A percentile compares a stretch with the other conserved stretches of the same genome.
These are phyloP conservation scores for Trichoderma brevicompactum DNA, from an alignment of 2,329 filamentous ascomycete species.

Conservation along the genomic window DNA sequence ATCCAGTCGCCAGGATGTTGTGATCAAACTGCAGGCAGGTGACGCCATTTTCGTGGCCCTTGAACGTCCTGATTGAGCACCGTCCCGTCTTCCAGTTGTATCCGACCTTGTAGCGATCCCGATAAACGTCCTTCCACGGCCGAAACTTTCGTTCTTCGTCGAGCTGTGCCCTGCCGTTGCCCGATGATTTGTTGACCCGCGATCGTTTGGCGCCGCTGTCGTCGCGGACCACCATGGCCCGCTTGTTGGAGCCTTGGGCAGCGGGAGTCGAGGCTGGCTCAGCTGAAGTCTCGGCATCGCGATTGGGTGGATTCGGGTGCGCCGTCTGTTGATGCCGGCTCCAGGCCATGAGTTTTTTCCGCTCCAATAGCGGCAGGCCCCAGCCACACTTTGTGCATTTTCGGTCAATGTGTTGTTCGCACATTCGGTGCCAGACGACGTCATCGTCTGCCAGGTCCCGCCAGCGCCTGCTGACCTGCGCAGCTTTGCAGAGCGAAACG, in stretches of 20 bases:
- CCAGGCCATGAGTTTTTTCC: conserved; percentile 83
- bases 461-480: conserved; percentile 91
- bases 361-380: conserved; percentile 87
- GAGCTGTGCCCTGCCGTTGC: conserved; percentile 42
- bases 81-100: conserved; percentile 97
- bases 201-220: conserved; percentile 45
- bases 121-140: conserved; percentile 96
- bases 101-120: conserved; percentile 91
- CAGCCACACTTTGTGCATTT: conserved; percentile 96
- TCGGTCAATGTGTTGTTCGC: conserved; percentile 91
- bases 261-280: conserved; percentile 32
- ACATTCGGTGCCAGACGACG: conserved; percentile 97
- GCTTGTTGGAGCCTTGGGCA: conserved; percentile 41
- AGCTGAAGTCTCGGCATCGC: conserved; percentile 35
- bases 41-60: conserved; percentile 79
- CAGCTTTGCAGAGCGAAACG: conserved; percentile 90
- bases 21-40: conserved; percentile 70
- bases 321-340: conserved; percentile 79
- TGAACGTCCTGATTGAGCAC: conserved; percentile 81
- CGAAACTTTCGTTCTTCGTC: conserved; percentile 58
- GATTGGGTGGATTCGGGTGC: conserved; percentile 43
- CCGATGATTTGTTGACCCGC: conserved; percentile 34
- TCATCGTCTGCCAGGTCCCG: conserved; percentile 91
- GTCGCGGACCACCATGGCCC: conserved; percentile 37
- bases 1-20: conserved; percentile 88